These are phyloP conservation scores for Populus pruinosa DNA, from an alignment of 345 rosid genomes.

Conservation along the genomic window DNA sequence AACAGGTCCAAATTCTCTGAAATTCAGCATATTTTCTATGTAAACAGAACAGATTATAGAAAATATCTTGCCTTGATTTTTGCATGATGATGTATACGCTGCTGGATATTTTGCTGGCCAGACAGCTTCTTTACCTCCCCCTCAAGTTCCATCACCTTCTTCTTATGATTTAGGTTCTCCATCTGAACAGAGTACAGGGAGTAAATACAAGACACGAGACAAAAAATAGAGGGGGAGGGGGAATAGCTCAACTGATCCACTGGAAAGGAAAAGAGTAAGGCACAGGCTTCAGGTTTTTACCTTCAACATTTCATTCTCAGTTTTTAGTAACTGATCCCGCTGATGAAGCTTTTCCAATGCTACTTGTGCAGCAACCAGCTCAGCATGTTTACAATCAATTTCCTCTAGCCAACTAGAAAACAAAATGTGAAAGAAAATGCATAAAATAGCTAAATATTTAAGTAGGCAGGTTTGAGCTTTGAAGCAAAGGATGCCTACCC, in stretches of 20 bases:
- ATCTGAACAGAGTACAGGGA: slow-evolving; percentile 34
- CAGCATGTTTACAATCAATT: slow-evolving; percentile 72
- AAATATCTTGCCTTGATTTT: slow-evolving; percentile 74
- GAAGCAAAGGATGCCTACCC: slow-evolving; percentile 49
- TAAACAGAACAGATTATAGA: neutral
- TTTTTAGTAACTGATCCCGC: slow-evolving; percentile 56
- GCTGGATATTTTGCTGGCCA: slow-evolving; percentile 85
- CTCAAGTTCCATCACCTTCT: slow-evolving; percentile 63
- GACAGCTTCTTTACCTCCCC: slow-evolving; percentile 73
- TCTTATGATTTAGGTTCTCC: slow-evolving; percentile 66
- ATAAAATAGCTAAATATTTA: neutral
- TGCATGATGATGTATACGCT: slow-evolving; percentile 85
- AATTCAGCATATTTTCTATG: neutral
- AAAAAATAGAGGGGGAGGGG: neutral
- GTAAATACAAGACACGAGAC: neutral
- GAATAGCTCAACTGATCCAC: neutral
- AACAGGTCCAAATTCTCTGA: neutral
- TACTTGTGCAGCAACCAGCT: slow-evolving; percentile 61
- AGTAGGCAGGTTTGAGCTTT: neutral
- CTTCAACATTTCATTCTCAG: slow-evolving; percentile 80
- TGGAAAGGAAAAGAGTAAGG: neutral
- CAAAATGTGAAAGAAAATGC: neutral
- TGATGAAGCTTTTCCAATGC: slow-evolving; percentile 72
- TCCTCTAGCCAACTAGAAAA: slow-evolving; percentile 79
- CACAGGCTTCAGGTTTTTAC: slow-evolving; percentile 30